Percentiles rank a stretch among this genome's conserved stretches.
phyloP scores from a whole-genome alignment of 2,329 filamentous ascomycete genomes.

The Dendrostoma leiphaemia region DNA sequence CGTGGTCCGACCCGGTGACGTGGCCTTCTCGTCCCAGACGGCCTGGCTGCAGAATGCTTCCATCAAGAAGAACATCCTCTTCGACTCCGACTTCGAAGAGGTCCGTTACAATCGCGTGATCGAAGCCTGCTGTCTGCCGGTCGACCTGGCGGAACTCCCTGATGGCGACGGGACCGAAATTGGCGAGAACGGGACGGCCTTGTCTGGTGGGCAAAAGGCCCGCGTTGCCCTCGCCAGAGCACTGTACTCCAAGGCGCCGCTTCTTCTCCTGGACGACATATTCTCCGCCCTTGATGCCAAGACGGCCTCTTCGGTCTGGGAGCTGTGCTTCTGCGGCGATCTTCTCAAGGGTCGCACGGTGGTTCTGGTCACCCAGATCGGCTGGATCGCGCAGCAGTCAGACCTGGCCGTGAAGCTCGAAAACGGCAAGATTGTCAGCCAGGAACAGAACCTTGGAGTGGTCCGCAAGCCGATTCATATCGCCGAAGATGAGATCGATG shows the following conservation, averaged over 20 bases:
- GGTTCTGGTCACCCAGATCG: constrained; percentile 56
- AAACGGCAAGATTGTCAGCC: constrained; percentile 39
- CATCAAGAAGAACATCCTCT: constrained; percentile 54
- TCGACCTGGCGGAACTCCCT: constrained; percentile 50
- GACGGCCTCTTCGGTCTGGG: constrained; percentile 55
- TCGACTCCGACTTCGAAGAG: constrained; percentile 49
- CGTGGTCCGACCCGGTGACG: constrained; percentile 48
- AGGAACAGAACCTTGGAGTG: constrained; percentile 45
- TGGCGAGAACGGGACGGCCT: constrained; percentile 52
- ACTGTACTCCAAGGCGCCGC: constrained; percentile 53
- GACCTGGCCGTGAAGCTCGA: constrained; percentile 47
- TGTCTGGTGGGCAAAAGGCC: constrained; percentile 57
- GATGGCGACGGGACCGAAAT: constrained; percentile 50
- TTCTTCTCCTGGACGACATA: constrained; percentile 57
- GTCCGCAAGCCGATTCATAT: constrained; percentile 43
- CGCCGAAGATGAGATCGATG: constrained; percentile 33
- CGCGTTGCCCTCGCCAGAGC: constrained; percentile 56
- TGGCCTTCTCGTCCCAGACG: constrained; percentile 57
- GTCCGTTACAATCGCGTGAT: constrained; percentile 54
- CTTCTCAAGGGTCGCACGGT: constrained; percentile 52
- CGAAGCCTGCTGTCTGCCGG: constrained; percentile 51
- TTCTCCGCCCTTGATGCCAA: constrained; percentile 60
- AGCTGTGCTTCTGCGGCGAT: constrained; percentile 55
- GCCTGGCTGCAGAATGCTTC: constrained; percentile 58
- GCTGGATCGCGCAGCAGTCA: constrained; percentile 50